Percentiles rank a stretch among this genome's conserved stretches.
Evolutionary conservation across 306 rosid species (phyloP).

Genomic region (Prunus davidiana): DNA sequence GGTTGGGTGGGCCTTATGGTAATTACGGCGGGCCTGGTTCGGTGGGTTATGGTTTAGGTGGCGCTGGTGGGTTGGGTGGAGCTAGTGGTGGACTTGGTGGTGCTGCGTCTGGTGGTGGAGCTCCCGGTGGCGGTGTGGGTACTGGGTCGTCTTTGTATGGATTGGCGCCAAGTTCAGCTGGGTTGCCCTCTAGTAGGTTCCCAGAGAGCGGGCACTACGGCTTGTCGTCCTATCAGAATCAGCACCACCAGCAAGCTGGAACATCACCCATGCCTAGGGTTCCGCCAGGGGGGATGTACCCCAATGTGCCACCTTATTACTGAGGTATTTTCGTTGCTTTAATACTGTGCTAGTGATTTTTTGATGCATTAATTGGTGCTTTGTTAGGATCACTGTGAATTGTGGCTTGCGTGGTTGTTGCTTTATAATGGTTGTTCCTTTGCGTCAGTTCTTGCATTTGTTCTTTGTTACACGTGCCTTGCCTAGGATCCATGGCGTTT

Average conservation of each 20-base stretch:
- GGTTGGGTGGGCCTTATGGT: slow-evolving; percentile 61
- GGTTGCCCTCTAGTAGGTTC: slow-evolving; percentile 72
- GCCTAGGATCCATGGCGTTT: neutral
- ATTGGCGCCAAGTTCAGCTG: slow-evolving; percentile 66
- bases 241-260: slow-evolving; percentile 72
- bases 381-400: neutral
- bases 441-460: neutral
- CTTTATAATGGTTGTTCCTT: neutral
- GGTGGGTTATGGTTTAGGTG: slow-evolving; percentile 35
- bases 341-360: neutral
- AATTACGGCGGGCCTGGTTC: slow-evolving; percentile 56
- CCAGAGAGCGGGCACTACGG: slow-evolving; percentile 68
- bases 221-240: slow-evolving; percentile 64
- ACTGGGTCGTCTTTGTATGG: slow-evolving; percentile 61
- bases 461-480: neutral
- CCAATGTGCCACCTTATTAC: slow-evolving; percentile 76
- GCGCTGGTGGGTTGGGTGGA: slow-evolving; percentile 31
- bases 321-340: slow-evolving; percentile 54
- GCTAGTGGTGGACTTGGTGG: slow-evolving; percentile 20
- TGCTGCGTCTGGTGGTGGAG: slow-evolving; percentile 27
- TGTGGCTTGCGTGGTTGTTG: neutral
- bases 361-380: neutral
- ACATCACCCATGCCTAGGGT: slow-evolving; percentile 76
- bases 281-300: slow-evolving; percentile 87
- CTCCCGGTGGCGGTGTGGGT: slow-evolving; percentile 21